Evolutionary conservation across 2,329 filamentous ascomycete species (phyloP).

Genomic region (Monosporascus cannonballus): DNA sequence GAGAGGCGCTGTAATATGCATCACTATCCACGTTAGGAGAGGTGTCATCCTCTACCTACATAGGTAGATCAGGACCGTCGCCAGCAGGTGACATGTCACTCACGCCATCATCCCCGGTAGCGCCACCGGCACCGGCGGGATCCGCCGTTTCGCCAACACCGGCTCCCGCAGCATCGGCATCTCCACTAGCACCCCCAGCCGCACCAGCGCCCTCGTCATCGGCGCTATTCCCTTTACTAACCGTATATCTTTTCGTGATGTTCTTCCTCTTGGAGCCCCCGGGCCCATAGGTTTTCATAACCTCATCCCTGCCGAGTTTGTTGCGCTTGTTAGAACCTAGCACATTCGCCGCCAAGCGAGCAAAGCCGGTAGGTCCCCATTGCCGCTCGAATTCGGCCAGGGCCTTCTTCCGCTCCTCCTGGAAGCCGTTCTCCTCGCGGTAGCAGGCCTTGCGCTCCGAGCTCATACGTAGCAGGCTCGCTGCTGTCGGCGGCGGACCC

Average conservation of each 20-base stretch:
- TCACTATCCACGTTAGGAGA: too few relatives aligned
- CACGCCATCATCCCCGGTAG: too few relatives aligned
- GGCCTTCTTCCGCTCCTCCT: constrained; percentile 2
- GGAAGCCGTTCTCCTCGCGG: constrained; percentile 1
- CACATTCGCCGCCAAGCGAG: background rate
- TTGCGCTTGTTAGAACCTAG: constrained; percentile 3
- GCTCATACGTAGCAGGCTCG: constrained; percentile 6
- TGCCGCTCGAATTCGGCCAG: constrained; percentile 8
- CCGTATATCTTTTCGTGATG: too few relatives aligned
- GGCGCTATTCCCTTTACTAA: background rate
- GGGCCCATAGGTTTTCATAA: background rate
- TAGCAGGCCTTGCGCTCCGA: constrained; percentile 13
- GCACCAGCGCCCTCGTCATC: background rate
- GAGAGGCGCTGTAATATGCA: too few relatives aligned
- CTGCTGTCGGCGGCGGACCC: constrained; percentile 4
- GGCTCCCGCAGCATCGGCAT: too few relatives aligned
- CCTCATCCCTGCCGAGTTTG: background rate
- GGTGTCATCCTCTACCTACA: too few relatives aligned
- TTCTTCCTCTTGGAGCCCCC: background rate
- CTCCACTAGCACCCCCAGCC: background rate
- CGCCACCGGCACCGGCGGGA: too few relatives aligned
- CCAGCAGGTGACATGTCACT: too few relatives aligned
- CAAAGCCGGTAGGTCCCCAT: constrained; percentile 6
- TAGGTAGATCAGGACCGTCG: too few relatives aligned
- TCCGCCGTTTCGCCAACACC: too few relatives aligned